These are phyloP conservation scores for Uronychia setigera DNA, from an alignment of 73 alveolate species.

Conservation along the genomic window DNA sequence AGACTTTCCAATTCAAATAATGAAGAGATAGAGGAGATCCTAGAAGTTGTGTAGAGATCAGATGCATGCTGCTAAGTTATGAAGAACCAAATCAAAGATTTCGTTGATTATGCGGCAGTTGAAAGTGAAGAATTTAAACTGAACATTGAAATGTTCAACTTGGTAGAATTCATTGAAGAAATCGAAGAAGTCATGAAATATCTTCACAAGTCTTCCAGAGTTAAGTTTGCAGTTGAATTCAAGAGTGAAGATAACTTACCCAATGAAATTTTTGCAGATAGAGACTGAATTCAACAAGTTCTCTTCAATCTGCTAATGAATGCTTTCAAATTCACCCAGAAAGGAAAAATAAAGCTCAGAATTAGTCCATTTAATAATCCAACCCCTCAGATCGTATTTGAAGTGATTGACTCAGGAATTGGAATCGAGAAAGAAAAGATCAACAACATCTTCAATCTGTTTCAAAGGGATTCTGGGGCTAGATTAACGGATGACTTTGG, in stretches of 20 bases:
- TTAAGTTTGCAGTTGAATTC: neutral
- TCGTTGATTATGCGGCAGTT: neutral
- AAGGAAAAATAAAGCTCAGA: neutral
- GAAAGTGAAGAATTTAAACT: neutral
- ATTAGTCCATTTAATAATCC: neutral
- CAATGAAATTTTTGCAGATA: neutral
- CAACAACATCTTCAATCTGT: neutral
- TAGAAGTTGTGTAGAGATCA: neutral
- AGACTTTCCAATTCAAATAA: too few species aligned
- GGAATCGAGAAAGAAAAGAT: neutral
- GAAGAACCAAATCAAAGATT: neutral
- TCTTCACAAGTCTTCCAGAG: neutral
- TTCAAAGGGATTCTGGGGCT: neutral
- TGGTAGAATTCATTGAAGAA: neutral
- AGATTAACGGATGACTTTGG: neutral
- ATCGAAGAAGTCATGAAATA: neutral
- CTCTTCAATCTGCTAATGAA: constrained; percentile 2
- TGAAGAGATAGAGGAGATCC: neutral
- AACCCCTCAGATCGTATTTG: neutral
- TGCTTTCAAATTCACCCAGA: neutral
- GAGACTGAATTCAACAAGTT: neutral
- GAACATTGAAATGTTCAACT: neutral
- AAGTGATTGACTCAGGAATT: constrained; percentile 3
- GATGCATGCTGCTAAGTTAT: neutral
- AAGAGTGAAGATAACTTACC: neutral